Conservation (phyloP, 139 green algal species). For the Micractinium conductrix region DNA sequence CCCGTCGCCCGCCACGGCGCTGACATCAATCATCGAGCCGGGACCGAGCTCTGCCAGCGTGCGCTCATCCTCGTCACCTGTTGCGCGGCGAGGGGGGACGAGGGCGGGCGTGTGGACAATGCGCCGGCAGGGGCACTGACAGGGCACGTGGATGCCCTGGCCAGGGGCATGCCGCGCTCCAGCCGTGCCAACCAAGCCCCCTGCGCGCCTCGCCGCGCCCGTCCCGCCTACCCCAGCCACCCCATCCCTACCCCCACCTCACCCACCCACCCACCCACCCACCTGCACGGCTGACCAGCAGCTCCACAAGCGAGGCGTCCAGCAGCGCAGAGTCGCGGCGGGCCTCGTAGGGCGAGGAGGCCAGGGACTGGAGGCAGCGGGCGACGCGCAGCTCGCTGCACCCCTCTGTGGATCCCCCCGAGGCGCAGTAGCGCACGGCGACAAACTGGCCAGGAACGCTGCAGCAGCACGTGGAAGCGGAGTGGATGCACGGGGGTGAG, state of each 20-base stretch:
- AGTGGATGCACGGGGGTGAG: neutral
- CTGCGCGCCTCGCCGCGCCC: too few species aligned
- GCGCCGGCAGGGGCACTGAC: neutral
- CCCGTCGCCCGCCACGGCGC: conserved; percentile 73
- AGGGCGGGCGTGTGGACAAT: neutral
- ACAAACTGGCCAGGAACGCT: conserved; percentile 71
- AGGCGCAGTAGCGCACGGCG: conserved; percentile 38
- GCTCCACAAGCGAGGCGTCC: conserved; percentile 81
- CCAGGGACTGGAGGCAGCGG: conserved; percentile 37
- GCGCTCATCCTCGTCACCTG: conserved; percentile 38
- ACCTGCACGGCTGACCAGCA: conserved; percentile 41
- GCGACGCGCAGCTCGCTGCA: conserved; percentile 9
- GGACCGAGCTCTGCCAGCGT: conserved; percentile 62
- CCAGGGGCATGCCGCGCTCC: too few species aligned
- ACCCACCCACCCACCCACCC: neutral
- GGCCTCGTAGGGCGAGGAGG: conserved; percentile 70
- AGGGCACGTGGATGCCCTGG: too few species aligned
- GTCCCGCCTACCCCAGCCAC: neutral
- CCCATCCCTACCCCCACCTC: neutral
- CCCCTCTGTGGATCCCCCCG: neutral
- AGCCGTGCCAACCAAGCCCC: too few species aligned
- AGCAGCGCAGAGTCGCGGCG: conserved; percentile 68
- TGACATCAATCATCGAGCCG: conserved; percentile 65
- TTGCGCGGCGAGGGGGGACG: neutral
- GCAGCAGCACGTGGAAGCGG: neutral